Evolutionary conservation across 148 eudicot species (phyloP).

Genomic region (Rhododendron ovatum): DNA sequence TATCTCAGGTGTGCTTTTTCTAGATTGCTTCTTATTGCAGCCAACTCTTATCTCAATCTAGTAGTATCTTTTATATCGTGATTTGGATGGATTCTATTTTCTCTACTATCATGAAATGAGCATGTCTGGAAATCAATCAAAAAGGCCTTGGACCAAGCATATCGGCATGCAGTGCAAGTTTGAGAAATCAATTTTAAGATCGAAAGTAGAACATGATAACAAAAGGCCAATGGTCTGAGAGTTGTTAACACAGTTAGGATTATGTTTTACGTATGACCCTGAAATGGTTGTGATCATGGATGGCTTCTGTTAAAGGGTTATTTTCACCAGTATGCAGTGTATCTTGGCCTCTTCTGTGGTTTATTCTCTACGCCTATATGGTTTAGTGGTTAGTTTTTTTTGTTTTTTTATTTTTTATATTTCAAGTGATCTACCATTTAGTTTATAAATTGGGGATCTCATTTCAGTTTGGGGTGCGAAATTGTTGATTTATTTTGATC

Average conservation of each 20-base stretch:
- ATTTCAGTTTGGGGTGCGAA: background rate
- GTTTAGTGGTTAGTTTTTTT: background rate
- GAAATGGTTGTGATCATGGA: too few species aligned
- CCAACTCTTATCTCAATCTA: background rate
- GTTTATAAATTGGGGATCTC: background rate
- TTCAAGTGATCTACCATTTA: background rate
- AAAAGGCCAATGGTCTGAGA: too few species aligned
- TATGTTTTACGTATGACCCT: too few species aligned
- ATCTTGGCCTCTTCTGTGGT: background rate
- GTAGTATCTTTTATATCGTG: background rate
- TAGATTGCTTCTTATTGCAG: background rate
- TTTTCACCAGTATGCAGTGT: too few species aligned
- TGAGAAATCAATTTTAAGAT: background rate
- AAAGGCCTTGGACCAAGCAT: background rate
- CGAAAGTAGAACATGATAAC: too few species aligned
- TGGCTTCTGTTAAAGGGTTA: too few species aligned
- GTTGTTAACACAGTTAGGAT: too few species aligned
- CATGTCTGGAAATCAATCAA: background rate
- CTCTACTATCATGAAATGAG: background rate
- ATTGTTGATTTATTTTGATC: background rate
- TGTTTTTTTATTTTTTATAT: background rate
- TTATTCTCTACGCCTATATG: background rate
- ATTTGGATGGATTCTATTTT: background rate
- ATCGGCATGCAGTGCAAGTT: background rate
- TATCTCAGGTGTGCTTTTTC: constrained; percentile 53